Conservation (phyloP, 78 protist genomes). For the Speleostelium caveatum region DNA sequence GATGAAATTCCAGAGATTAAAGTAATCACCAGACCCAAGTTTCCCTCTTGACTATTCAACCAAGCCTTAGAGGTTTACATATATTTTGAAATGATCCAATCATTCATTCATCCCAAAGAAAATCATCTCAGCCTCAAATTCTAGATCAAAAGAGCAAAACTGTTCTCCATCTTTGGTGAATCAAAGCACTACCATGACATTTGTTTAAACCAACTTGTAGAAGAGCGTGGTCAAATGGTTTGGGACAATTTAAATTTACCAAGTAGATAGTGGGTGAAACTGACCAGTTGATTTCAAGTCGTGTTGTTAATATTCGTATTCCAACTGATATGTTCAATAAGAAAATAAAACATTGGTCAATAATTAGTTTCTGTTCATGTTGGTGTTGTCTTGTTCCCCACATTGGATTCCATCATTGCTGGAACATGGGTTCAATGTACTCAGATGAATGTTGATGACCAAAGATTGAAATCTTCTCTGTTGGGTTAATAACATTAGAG, state of each 20-base stretch:
- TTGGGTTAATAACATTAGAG: background rate
- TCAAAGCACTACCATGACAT: background rate
- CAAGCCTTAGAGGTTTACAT: background rate
- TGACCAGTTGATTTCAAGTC: slow-evolving; percentile 31
- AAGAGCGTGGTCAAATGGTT: background rate
- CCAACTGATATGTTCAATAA: slow-evolving; percentile 6
- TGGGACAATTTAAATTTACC: background rate
- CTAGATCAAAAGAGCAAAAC: background rate
- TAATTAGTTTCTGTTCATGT: slow-evolving; percentile 29
- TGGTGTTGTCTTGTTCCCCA: slow-evolving; percentile 51
- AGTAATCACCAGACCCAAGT: slow-evolving; percentile 32
- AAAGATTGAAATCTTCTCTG: slow-evolving; percentile 29
- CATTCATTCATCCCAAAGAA: slow-evolving; percentile 34
- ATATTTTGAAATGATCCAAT: slow-evolving; percentile 15
- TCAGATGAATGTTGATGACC: slow-evolving; percentile 17
- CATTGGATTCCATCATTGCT: slow-evolving; percentile 33
- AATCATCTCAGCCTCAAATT: background rate
- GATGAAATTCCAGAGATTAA: background rate
- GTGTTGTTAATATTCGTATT: slow-evolving; percentile 14
- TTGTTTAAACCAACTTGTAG: slow-evolving; percentile 50
- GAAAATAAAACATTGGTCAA: slow-evolving; percentile 5
- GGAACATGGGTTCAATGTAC: slow-evolving; percentile 66
- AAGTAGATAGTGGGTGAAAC: background rate
- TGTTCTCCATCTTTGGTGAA: background rate
- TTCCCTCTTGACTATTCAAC: slow-evolving; percentile 3